Base-by-base conservation (phyloP, 2,329 filamentous ascomycete species). In the Microdochium nivale region DNA sequence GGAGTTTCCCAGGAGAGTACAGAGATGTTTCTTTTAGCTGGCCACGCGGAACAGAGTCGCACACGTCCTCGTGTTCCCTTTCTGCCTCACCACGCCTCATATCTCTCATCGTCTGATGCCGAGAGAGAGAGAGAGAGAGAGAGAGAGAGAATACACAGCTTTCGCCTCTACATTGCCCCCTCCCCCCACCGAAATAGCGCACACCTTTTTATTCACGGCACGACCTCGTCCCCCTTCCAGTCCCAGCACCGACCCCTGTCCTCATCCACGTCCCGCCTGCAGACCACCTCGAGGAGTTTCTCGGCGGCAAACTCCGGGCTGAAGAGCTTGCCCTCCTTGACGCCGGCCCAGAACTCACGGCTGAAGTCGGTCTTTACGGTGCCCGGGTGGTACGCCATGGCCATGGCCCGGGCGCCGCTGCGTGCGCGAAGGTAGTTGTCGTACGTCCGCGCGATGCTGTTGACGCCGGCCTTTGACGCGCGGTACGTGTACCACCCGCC, bases 401-500 rank as follows among this genome's bases (percentile, higher is more conserved):
- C 81, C 57, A 90, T 73, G 0, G 86, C 87, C 49, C 79, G 81
- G 1, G 79, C 77, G 0, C 76, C 81, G 53, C 78, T 76, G 43
- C 76, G 73, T 3, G 76, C 71, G 33, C 67, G 67, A 30, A 94
- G 68, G 61, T 83, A 79, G 25, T 86, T 75, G 64, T 94, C 88
- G 55, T 90, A 83, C 7, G 79, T 86, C 68, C 84, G 87, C 8
- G 81, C 80, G 13, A 90, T 53, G 61, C 84, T 84, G 56, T 84
- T 89, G 3, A 92, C 81, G 2, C 77, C 87, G 0, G 87, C 81
- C 67, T 94, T 95, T 50, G 80, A 85, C 8, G 85, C 80, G 14
- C 89, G 83, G 66, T 94, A 94, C 52, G 78, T 83, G 66, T 90
- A 95, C 89, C 88, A 94, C 0, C 89, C 89, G 2, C 88, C 89